Conservation (phyloP, 371 early-diverging fungal genomes). For the Mucor racemosus region DNA sequence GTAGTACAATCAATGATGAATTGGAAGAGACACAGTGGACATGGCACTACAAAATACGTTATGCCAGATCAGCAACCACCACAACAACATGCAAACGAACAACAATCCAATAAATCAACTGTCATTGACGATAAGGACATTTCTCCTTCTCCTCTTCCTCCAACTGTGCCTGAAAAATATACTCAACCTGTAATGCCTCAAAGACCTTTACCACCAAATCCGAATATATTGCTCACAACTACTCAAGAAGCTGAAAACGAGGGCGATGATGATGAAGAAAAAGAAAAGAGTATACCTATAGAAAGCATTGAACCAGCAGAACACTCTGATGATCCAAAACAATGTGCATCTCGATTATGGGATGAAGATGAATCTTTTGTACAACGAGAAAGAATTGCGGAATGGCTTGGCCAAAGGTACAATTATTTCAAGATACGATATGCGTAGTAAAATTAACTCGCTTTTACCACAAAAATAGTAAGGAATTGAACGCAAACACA, state of each 20-base stretch:
- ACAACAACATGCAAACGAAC: neutral
- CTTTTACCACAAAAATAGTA: slow-evolving; percentile 31
- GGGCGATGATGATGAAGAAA: neutral
- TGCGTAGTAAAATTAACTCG: neutral
- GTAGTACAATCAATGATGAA: slow-evolving; percentile 46
- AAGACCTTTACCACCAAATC: slow-evolving; percentile 16
- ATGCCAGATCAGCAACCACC: neutral
- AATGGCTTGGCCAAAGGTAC: slow-evolving; percentile 56
- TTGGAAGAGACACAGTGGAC: slow-evolving; percentile 46
- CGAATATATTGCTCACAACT: slow-evolving; percentile 11
- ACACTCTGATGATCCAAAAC: slow-evolving; percentile 24
- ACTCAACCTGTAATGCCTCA: neutral
- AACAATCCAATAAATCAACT: neutral
- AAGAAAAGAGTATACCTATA: neutral
- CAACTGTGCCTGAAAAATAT: slow-evolving; percentile 14
- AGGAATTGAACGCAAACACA: slow-evolving; percentile 58
- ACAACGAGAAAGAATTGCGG: slow-evolving; percentile 48
- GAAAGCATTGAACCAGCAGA: neutral
- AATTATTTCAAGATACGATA: too few species aligned
- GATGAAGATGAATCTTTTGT: slow-evolving; percentile 45
- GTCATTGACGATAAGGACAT: neutral
- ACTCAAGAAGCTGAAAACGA: neutral
- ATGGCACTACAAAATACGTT: neutral
- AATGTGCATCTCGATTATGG: slow-evolving; percentile 44
- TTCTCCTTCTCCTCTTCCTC: neutral